Percentiles rank a stretch among this genome's conserved stretches.
Conservation (phyloP, 83 land plant species). For the Picea mariana region DNA sequence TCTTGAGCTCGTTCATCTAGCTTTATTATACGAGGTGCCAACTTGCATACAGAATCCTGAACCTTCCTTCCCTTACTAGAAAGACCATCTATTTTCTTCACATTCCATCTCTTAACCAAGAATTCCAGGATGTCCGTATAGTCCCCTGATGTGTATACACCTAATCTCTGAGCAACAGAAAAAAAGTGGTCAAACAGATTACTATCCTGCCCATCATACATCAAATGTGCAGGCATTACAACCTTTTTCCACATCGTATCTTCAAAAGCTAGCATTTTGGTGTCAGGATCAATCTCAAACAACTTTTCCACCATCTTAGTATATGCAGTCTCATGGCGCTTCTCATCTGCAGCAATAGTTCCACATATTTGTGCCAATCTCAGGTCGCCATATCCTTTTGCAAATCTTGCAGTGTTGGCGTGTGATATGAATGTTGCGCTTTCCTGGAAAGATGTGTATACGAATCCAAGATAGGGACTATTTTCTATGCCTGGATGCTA, state of each 20-base stretch:
- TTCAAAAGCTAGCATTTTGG: conserved; percentile 38
- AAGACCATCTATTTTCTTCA: conserved; percentile 37
- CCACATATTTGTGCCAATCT: conserved; percentile 62
- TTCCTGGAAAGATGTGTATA: conserved; percentile 58
- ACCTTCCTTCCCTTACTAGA: conserved; percentile 40
- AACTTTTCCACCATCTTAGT: conserved; percentile 55
- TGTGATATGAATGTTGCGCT: conserved; percentile 54
- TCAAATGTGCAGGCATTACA: conserved; percentile 52
- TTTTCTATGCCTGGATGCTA: conserved; percentile 50
- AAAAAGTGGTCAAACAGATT: conserved; percentile 44
- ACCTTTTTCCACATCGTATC: conserved; percentile 59
- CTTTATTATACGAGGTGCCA: conserved; percentile 33
- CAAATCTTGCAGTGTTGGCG: conserved; percentile 59
- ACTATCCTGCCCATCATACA: conserved; percentile 41
- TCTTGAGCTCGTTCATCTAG: conserved; percentile 41
- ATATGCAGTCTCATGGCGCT: conserved; percentile 54
- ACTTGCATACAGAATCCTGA: conserved; percentile 44
- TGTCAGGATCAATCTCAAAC: conserved; percentile 55
- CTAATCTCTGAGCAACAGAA: conserved; percentile 47
- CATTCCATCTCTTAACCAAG: conserved; percentile 48
- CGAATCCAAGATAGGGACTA: conserved; percentile 53
- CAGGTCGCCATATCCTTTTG: conserved; percentile 46
- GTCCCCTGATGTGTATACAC: conserved; percentile 50
- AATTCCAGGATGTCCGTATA: conserved; percentile 54
- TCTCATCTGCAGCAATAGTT: conserved; percentile 58